These are phyloP conservation scores for Dipteronia sinensis DNA, from an alignment of 345 rosid species.

Conservation along the genomic window DNA sequence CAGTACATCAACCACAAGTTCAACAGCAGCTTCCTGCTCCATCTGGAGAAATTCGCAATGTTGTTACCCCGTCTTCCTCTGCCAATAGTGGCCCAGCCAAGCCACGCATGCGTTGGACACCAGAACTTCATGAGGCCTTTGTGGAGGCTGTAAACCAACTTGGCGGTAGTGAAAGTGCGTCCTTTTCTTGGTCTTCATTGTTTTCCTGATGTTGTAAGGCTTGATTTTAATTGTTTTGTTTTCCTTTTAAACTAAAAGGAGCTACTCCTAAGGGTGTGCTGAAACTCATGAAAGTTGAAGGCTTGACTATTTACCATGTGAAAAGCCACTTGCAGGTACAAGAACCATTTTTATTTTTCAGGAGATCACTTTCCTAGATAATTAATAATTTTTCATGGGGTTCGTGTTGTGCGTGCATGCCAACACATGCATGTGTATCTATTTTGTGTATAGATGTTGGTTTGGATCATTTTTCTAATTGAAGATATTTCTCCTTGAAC, in stretches of 20 bases:
- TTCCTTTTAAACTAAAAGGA: conserved; percentile 41
- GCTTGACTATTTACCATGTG: conserved; percentile 90
- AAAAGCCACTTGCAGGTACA: conserved; percentile 92
- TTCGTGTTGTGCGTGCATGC: not conserved
- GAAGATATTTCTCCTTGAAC: conserved; percentile 29
- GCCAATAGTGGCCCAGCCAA: conserved; percentile 64
- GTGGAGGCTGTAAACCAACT: conserved; percentile 86
- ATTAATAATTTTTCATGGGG: not conserved
- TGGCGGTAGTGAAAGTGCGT: conserved; percentile 83
- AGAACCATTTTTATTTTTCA: conserved; percentile 8
- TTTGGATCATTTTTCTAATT: conserved; percentile 24
- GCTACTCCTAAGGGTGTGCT: conserved; percentile 96
- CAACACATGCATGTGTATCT: not conserved
- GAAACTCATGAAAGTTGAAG: conserved; percentile 82
- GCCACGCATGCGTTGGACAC: conserved; percentile 96
- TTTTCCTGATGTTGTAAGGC: conserved; percentile 5
- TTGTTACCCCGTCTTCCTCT: conserved; percentile 49
- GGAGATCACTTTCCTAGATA: not conserved
- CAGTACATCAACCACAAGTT: conserved; percentile 46
- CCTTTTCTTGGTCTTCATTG: not conserved
- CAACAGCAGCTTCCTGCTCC: conserved; percentile 53
- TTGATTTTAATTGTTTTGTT: conserved; percentile 29
- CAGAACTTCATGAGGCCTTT: conserved; percentile 87
- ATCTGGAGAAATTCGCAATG: conserved; percentile 52
- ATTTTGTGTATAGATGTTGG: not conserved